Percentiles rank a stretch among this genome's conserved stretches.
Evolutionary conservation across 495 filamentous ascomycete species (phyloP).

Genomic region (Penicillium pulvis): DNA sequence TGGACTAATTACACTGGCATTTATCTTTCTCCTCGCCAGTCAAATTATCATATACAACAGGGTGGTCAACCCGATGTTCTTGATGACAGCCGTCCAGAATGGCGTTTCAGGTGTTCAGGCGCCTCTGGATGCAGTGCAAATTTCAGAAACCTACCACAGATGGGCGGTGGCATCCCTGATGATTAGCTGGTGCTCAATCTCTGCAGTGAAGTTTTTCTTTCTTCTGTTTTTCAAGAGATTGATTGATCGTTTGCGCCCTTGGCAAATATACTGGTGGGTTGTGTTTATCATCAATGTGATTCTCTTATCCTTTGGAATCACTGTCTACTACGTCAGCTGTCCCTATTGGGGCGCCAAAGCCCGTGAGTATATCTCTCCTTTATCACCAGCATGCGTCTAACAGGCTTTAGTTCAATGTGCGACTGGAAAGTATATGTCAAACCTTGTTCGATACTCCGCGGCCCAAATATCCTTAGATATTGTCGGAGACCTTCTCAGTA

Average conservation of each 20-base stretch:
- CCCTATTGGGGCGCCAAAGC: background rate
- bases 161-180: background rate
- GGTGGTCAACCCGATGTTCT: background rate
- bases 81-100: background rate
- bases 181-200: constrained; percentile 1
- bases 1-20: background rate
- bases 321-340: constrained; percentile 3
- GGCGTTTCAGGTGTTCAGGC: background rate
- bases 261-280: constrained; percentile 7
- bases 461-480: constrained; percentile 3
- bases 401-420: background rate
- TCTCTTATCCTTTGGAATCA: background rate
- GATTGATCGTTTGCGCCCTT: background rate
- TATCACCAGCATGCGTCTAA: background rate
- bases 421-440: background rate
- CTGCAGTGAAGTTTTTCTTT: constrained; percentile 2
- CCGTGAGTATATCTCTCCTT: background rate
- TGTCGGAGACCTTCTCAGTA: background rate
- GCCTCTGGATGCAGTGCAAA: background rate
- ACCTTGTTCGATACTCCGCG: background rate
- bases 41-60: background rate
- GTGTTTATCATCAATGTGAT: background rate
- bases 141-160: background rate
- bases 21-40: background rate
- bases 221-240: background rate